Base-by-base conservation (phyloP, 495 filamentous ascomycete genomes). In the Chaetomium cochliodes region DNA sequence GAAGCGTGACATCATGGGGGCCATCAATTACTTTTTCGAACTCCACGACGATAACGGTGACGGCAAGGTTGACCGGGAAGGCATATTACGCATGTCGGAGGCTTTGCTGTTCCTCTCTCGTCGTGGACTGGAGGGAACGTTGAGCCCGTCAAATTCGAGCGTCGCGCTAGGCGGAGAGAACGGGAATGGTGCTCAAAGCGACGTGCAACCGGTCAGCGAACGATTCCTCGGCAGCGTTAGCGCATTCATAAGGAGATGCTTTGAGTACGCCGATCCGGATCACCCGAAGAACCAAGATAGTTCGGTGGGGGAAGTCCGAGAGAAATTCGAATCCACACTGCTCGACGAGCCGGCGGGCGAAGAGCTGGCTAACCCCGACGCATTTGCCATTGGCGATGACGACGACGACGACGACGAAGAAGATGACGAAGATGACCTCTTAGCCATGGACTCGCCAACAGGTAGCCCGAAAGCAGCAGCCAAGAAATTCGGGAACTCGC, bases 191-290 rank as follows among this genome's bases (percentile, higher is more conserved):
- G 63, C 66, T 8, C 59, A 67, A 13, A 67, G 65, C 62, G 74
- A 80, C 2, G 69, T 78, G 18, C 78, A 76, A 41, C 75, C 76
- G 47, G 65, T 79, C 7, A 89, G 92, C 66, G 94, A 97, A 70
- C 83, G 87, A 53, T 96, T 98, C 70, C 80, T 98, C 18, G 87
- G 88, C 46, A 96, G 93, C 68, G 90, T 98, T 62, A 96, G 91
- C 69, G 91, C 92, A 3, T 98, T 98, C 75, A 98, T 98, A 60
- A 83, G 92, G 58, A 85, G 94, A 46, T 98, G 94, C 76, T 98
- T 98, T 65, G 96, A 98, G 78, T 98, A 98, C 72, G 94, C 94
- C 20, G 94, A 98, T 73, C 96, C 94, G 11, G 93, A 96, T 71
- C 88, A 91, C 64, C 85, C 87, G 0, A 83, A 80, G 39, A 84